These are phyloP conservation scores for Neurospora crassa DNA, from an alignment of 2,329 filamentous ascomycete genomes.

Conservation along the genomic window DNA sequence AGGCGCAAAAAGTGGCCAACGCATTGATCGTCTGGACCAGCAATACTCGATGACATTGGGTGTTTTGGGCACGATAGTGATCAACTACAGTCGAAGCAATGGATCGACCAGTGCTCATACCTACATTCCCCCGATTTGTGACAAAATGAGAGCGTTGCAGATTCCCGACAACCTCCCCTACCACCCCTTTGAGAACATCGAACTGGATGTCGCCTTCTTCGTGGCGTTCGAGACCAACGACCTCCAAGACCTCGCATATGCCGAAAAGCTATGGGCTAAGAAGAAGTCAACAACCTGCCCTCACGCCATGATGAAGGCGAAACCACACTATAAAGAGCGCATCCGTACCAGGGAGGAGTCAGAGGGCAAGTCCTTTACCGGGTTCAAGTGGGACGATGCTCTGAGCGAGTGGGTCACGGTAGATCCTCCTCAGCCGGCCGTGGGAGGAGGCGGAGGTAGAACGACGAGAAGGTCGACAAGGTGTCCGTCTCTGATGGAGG, in stretches of 20 bases:
- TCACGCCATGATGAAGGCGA: neutral
- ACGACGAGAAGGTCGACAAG: neutral
- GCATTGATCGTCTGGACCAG: slow-evolving; percentile 9
- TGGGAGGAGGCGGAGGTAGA: neutral
- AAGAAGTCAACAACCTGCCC: neutral
- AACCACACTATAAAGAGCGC: neutral
- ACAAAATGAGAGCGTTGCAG: slow-evolving; percentile 27
- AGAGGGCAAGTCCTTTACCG: slow-evolving; percentile 12
- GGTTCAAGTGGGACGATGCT: slow-evolving; percentile 28
- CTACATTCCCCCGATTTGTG: slow-evolving; percentile 31
- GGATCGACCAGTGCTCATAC: slow-evolving; percentile 23
- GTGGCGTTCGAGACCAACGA: slow-evolving; percentile 43
- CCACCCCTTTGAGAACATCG: slow-evolving; percentile 28
- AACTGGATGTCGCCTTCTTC: slow-evolving; percentile 38
- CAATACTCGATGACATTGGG: slow-evolving; percentile 26
- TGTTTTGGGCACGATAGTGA: slow-evolving; percentile 36
- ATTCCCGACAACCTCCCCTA: slow-evolving; percentile 23
- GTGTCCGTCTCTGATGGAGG: neutral
- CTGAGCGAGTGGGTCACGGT: slow-evolving; percentile 28
- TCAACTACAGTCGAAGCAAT: slow-evolving; percentile 34
- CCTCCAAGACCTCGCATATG: slow-evolving; percentile 43
- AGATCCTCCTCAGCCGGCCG: slow-evolving; percentile 5
- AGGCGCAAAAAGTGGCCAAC: slow-evolving; percentile 3
- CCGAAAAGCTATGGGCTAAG: slow-evolving; percentile 31
- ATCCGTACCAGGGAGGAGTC: neutral